Percentiles rank a stretch among this genome's conserved stretches.
Evolutionary conservation across 2,329 filamentous ascomycete species (phyloP).

Genomic region (Penicillium oxalicum): DNA sequence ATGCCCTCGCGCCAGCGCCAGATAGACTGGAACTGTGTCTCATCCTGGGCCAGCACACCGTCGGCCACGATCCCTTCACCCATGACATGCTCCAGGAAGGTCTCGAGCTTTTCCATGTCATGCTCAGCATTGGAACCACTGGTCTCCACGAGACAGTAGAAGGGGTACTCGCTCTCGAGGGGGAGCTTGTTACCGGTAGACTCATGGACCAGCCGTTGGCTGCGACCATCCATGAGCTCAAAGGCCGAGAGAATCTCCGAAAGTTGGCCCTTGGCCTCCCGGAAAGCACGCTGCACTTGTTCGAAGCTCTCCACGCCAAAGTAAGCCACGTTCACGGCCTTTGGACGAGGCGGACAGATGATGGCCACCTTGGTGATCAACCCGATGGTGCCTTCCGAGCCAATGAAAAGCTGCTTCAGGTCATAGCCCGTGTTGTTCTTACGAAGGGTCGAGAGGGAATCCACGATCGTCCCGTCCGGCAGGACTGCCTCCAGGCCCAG

Average conservation of each 20-base stretch:
- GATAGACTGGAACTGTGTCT: conserved; percentile 76
- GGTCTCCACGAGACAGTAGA: conserved; percentile 96
- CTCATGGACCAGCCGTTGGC: conserved; percentile 68
- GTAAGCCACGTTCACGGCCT: conserved; percentile 89
- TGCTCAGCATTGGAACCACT: conserved; percentile 92
- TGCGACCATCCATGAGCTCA: conserved; percentile 88
- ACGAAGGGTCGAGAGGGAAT: conserved; percentile 78
- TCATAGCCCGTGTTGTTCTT: conserved; percentile 99
- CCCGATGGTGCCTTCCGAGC: conserved; percentile 88
- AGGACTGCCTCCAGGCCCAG: conserved; percentile 90
- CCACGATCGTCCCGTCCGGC: conserved; percentile 83
- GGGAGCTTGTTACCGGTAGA: conserved; percentile 74
- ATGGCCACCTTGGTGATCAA: conserved; percentile 89
- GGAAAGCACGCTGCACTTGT: conserved; percentile 78
- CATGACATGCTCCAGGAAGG: conserved; percentile 90
- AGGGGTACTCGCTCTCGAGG: conserved; percentile 76
- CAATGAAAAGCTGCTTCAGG: conserved; percentile 93
- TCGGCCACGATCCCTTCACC: conserved; percentile 77
- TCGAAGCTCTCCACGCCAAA: conserved; percentile 88
- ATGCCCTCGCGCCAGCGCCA: conserved; percentile 95
- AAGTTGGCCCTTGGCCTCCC: conserved; percentile 80
- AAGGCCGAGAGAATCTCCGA: conserved; percentile 96
- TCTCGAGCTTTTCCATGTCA: conserved; percentile 83
- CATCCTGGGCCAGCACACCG: conserved; percentile 86
- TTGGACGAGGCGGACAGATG: conserved; percentile 77